Base-by-base conservation (phyloP, 106 monocot genomes). In the Iris macrosiphon region DNA sequence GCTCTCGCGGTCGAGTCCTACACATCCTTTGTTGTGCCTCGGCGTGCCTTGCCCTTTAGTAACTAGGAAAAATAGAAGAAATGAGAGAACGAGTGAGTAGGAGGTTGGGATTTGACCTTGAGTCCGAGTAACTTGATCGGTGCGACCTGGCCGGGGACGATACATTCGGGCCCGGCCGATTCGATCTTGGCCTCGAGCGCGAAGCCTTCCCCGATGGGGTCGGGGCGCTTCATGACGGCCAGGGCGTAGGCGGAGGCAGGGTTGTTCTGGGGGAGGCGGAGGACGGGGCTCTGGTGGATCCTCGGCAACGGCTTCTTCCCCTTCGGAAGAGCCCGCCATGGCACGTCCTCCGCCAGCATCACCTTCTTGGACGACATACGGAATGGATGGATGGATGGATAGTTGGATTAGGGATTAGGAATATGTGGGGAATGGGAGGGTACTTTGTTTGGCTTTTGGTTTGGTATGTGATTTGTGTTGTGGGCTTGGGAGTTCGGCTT, bases 331-430 rank as follows among this genome's bases (percentile, higher is more conserved):
- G 72, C 79, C 45, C 94, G 24, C 94, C 94, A 85, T 9, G 94
- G 94, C 11, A 65, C 94, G 72, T 94, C 94, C 31, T 88, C 94
- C 57, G 85, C 70, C 34, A 94, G 84, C 56, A 84, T n/a, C 48
- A 65, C 55, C 58, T 49, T 43, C 63, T 76, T 76, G 29, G 56
- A 56, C 0, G 56, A n/a, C n/a, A n/a, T n/a, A n/a, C n/a, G n/a
- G n/a, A n/a, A n/a, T n/a, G n/a, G n/a, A n/a, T n/a, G n/a, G n/a
- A n/a, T n/a, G n/a, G n/a, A n/a, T n/a, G n/a, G n/a, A n/a, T n/a
- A n/a, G n/a, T n/a, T n/a, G n/a, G n/a, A n/a, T n/a, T n/a, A n/a
- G n/a, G n/a, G n/a, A n/a, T n/a, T n/a, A n/a, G n/a, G n/a, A n/a
- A n/a, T n/a, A n/a, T n/a, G n/a, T n/a, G n/a, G n/a, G n/a, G n/a